A percentile compares a stretch with the other conserved stretches of the same genome.
Evolutionary conservation across 768 basidiomycete species (phyloP).

Genomic region (Lenzites betulinus): DNA sequence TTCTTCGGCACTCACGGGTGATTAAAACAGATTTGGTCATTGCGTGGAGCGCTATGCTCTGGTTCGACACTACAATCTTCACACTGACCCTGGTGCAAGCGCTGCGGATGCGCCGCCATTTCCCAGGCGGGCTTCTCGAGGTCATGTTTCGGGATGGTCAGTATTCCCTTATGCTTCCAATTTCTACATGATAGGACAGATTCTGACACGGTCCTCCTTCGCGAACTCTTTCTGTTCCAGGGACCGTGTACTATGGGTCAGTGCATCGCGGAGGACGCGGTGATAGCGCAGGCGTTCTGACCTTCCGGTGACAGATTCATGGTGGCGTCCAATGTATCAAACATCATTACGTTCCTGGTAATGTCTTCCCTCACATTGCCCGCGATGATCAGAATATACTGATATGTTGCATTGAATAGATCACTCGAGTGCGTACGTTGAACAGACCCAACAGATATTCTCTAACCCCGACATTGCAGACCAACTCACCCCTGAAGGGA

Average conservation of each 20-base stretch:
- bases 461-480: neutral
- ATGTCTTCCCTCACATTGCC: neutral
- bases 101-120: conserved; percentile 6
- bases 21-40: conserved; percentile 16
- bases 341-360: conserved; percentile 23
- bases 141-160: conserved; percentile 21
- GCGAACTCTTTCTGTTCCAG: neutral
- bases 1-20: neutral
- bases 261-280: neutral
- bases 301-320: conserved; percentile 4
- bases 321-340: conserved; percentile 14
- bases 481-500: conserved; percentile 11
- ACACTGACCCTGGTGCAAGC: conserved; percentile 13
- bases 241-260: conserved; percentile 20
- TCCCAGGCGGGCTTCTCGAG: conserved; percentile 13
- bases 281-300: neutral
- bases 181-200: neutral
- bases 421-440: conserved; percentile 3
- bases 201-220: neutral
- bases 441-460: neutral
- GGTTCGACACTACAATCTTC: conserved; percentile 22
- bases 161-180: neutral
- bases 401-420: neutral
- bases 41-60: conserved; percentile 22
- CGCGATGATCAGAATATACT: neutral